Evolutionary conservation across 2,329 filamentous ascomycete genomes (phyloP).

Genomic region (Neofusicoccum ribis): DNA sequence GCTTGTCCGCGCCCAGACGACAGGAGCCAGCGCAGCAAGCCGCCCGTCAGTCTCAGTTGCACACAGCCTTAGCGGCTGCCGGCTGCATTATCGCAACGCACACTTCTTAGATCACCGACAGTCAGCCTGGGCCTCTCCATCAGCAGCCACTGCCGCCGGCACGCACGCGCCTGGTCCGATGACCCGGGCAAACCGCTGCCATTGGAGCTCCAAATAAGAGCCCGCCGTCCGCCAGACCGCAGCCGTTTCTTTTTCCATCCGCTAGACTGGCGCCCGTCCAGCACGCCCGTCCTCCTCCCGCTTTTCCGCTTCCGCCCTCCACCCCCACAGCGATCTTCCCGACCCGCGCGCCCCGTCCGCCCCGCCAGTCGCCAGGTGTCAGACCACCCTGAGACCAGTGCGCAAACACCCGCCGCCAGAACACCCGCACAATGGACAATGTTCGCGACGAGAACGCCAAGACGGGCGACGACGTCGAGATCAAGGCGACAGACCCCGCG

Average conservation of each 20-base stretch:
- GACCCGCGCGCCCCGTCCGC: conserved; percentile 1
- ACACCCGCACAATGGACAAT: conserved; percentile 16
- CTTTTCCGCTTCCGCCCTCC: conserved; percentile 4
- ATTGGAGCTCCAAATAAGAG: neutral
- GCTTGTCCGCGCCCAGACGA: neutral
- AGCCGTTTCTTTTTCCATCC: neutral
- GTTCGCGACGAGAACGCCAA: conserved; percentile 13
- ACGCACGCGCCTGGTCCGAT: conserved; percentile 6
- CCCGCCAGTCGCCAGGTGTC: neutral
- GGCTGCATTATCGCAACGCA: neutral
- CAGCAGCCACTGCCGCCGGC: conserved; percentile 7
- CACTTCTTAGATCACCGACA: neutral
- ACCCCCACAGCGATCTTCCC: conserved; percentile 8
- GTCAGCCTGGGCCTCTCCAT: neutral
- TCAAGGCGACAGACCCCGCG: conserved; percentile 2
- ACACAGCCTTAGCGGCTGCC: neutral
- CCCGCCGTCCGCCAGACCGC: neutral
- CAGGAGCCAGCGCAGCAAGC: conserved; percentile 11
- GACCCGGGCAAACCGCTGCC: neutral
- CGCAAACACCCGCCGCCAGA: neutral
- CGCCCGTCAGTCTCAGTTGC: neutral
- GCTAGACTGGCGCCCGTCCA: neutral
- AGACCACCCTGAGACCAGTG: conserved; percentile 2
- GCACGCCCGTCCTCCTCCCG: neutral
- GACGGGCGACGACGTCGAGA: neutral